A percentile compares a stretch with the other conserved stretches of the same genome.
Conservation (phyloP, 1,284 basidiomycete species). For the Malassezia caprae region DNA sequence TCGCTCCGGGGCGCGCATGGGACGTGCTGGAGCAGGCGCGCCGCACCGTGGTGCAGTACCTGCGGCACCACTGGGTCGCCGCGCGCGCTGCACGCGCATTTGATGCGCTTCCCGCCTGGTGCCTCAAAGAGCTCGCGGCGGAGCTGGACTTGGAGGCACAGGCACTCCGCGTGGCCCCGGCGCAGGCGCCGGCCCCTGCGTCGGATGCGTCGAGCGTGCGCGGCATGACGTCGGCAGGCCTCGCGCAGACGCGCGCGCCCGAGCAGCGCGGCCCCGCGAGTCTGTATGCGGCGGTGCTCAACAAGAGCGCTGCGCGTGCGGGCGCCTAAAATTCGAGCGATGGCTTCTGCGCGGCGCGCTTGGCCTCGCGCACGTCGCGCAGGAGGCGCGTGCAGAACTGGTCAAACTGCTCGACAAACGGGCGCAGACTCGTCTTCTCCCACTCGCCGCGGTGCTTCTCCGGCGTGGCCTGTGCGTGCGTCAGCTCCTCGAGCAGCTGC, state of each 20-base stretch:
- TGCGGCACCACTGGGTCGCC: constrained; percentile 9
- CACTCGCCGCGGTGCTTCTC: constrained; percentile 50
- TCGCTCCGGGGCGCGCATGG: neutral
- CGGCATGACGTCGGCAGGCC: constrained; percentile 10
- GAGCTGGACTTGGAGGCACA: constrained; percentile 7
- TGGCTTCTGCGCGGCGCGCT: constrained; percentile 9
- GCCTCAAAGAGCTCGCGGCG: constrained; percentile 11
- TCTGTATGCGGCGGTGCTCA: constrained; percentile 12
- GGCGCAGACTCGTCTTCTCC: constrained; percentile 59
- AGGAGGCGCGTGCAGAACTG: constrained; percentile 56
- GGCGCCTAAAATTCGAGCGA: constrained; percentile 12
- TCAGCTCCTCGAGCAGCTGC: constrained; percentile 68
- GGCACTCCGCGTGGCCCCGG: neutral
- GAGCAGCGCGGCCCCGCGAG: constrained; percentile 10
- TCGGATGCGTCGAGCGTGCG: constrained; percentile 1
- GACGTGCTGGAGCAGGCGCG: neutral
- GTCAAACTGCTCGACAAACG: constrained; percentile 83
- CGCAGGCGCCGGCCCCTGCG: neutral
- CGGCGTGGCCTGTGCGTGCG: constrained; percentile 36
- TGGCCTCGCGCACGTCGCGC: constrained; percentile 32
- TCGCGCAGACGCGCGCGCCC: neutral
- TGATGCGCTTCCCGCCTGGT: constrained; percentile 9
- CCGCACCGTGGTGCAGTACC: neutral
- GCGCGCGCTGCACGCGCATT: constrained; percentile 7
- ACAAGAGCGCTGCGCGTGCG: constrained; percentile 7